Conservation (phyloP, 1,139 yeast species). For the Sporopachydermia cereana region DNA sequence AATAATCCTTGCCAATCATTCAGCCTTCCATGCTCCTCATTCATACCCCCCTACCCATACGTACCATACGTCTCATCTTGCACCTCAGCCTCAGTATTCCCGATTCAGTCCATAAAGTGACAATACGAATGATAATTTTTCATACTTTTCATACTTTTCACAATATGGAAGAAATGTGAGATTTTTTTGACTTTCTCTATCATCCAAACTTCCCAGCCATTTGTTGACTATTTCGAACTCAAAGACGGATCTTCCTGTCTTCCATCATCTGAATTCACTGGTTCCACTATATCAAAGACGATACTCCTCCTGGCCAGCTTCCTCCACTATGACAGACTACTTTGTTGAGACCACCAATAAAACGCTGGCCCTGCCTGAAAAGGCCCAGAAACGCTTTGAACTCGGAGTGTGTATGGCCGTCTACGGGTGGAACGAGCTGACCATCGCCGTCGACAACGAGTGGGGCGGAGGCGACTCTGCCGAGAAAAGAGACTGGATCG, state of each 20-base stretch:
- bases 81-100: too few relatives aligned
- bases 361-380: slow-evolving; percentile 40
- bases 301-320: too few relatives aligned
- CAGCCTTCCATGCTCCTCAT: not conserved
- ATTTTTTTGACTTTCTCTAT: too few relatives aligned
- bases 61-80: not conserved
- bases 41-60: not conserved
- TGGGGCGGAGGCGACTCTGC: slow-evolving; percentile 95
- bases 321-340: not conserved
- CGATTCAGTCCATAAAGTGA: too few relatives aligned
- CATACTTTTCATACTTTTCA: too few relatives aligned
- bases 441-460: slow-evolving; percentile 83
- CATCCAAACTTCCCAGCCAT: too few relatives aligned
- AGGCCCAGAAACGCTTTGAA: slow-evolving; percentile 75
- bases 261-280: too few relatives aligned
- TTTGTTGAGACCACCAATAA: slow-evolving; percentile 19
- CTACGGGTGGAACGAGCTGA: slow-evolving; percentile 79
- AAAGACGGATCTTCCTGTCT: too few relatives aligned
- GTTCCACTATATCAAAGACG: too few relatives aligned
- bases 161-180: too few relatives aligned
- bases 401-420: slow-evolving; percentile 89
- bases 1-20: not conserved
- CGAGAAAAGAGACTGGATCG: slow-evolving; percentile 92
- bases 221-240: too few relatives aligned
- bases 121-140: too few relatives aligned